Conservation (phyloP, 2,329 filamentous ascomycete genomes). For the Botrytis sinoallii region DNA sequence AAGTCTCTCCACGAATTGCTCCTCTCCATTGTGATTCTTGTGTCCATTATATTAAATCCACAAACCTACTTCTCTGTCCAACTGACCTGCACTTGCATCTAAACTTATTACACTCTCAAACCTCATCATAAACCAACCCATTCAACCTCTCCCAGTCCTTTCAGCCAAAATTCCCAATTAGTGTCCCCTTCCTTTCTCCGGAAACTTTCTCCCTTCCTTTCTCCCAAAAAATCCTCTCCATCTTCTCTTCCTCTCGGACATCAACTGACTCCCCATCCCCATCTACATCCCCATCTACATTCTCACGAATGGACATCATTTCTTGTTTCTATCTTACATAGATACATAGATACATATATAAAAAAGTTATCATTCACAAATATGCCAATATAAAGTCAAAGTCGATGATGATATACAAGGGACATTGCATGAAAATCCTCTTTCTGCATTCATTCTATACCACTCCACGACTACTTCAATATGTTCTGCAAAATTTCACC, state of each 20-base stretch:
- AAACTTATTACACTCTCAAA: too few relatives aligned
- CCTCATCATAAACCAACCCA: neutral
- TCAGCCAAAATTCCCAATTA: neutral
- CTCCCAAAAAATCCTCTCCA: too few relatives aligned
- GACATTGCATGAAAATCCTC: neutral
- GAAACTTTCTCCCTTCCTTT: too few relatives aligned
- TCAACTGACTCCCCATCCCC: neutral
- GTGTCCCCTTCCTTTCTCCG: neutral
- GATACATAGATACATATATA: neutral
- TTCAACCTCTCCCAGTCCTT: neutral
- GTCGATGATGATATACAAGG: neutral
- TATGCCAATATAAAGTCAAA: neutral
- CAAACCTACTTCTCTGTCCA: neutral
- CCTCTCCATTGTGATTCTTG: neutral
- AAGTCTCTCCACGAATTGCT: neutral
- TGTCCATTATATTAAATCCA: neutral
- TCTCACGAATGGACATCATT: neutral
- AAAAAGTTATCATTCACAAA: neutral
- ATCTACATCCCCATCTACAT: neutral
- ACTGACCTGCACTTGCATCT: neutral
- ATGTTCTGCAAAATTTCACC: neutral
- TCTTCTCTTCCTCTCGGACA: neutral
- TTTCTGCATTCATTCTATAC: neutral
- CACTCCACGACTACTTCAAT: neutral
- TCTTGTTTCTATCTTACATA: neutral